Base-by-base conservation (phyloP, 2,329 filamentous ascomycete genomes). In the Aureobasidium musti region DNA sequence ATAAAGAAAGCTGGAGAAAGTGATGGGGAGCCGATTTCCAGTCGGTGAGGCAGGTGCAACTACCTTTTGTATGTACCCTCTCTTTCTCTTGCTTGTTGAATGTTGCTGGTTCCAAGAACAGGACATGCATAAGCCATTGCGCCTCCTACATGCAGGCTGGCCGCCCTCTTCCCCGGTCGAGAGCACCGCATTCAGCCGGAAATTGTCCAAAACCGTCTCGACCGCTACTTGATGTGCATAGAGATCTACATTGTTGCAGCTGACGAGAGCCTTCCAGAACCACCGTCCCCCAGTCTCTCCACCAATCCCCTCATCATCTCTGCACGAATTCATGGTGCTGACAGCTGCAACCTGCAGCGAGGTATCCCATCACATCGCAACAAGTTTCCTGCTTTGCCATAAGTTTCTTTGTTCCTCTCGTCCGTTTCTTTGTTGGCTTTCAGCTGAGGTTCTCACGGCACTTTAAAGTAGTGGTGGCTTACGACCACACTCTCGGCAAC, bases 221-320 rank as follows among this genome's bases (percentile, higher is more conserved):
- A 61, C 57, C 57, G 41, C 57, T 30, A 11, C 14, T 19, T n/a
- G 23, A 7, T 2, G n/a, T 19, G n/a, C 41, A 47, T 19, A 52
- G 14, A 61, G 57, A 61, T 61, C 57, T 47, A 37, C 57, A 49
- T 59, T 61, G 43, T 37, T 49, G 57, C 57, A 61, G 57, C 57
- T 61, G 57, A 61, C 57, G 30, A 61, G 57, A 59, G 54, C 43
- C 57, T 49, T 61, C 57, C 57, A 61, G 57, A 61, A 61, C 57
- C 41, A 30, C 14, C 5, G 37, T 45, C n/a, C 57, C 54, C 28
- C 41, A 45, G 56, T n/a, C 56, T 33, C 56, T 30, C 56, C 26
- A 17, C 13, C 33, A 33, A 10, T 35, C 13, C 17, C 14, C 35
- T 39, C 35, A 39, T 23, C 26, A 23, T 23, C 39, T 45, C 56